Conservation (phyloP, 768 basidiomycete species). For the Trametes villosa region DNA sequence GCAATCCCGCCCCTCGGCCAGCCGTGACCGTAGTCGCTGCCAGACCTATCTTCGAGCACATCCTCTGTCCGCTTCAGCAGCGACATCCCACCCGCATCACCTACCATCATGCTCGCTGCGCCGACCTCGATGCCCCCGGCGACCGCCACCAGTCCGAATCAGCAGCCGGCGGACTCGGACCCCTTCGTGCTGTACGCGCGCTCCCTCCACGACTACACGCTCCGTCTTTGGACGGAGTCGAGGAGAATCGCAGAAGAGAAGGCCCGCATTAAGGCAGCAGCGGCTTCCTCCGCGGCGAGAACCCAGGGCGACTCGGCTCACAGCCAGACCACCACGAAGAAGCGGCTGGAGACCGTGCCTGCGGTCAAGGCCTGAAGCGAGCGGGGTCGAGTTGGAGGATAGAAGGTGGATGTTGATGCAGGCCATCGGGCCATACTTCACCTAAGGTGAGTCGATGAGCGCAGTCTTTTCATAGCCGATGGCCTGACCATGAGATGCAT, state of each 20-base stretch:
- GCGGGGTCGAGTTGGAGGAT: neutral
- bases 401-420: neutral
- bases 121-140: neutral
- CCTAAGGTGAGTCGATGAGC: neutral
- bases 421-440: neutral
- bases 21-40: neutral
- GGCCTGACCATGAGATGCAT: too few species aligned
- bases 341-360: constrained; percentile 12
- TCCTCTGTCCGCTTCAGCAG: neutral
- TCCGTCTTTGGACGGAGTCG: constrained; percentile 69
- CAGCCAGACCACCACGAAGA: constrained; percentile 5
- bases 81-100: neutral
- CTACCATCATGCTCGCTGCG: constrained; percentile 19
- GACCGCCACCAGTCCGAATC: neutral
- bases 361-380: neutral
- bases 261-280: constrained; percentile 26
- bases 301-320: constrained; percentile 13
- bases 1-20: constrained; percentile 1
- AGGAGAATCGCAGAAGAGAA: constrained; percentile 59
- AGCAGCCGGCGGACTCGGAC: constrained; percentile 23
- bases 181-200: constrained; percentile 59
- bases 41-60: neutral
- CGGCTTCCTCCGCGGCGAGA: constrained; percentile 10
- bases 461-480: too few species aligned
- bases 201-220: constrained; percentile 68